phyloP scores from a whole-genome alignment of 1,284 basidiomycete genomes.

The Ustilago shanxiensis region DNA sequence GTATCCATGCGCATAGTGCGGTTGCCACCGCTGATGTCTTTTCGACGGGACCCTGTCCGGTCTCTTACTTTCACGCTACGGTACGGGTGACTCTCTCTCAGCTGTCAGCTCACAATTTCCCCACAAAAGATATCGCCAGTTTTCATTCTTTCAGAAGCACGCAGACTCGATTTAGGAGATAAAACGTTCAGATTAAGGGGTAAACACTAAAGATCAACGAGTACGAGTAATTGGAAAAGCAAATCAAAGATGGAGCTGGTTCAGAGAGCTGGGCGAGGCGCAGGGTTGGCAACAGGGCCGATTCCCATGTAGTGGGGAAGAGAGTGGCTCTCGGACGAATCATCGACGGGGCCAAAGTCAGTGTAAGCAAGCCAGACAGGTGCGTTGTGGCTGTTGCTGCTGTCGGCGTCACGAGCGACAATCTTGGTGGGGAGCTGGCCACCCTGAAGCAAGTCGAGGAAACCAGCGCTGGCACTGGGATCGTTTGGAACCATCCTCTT shows the following conservation, averaged over 20 bases:
- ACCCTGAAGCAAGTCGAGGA: not conserved
- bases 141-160: too few species aligned
- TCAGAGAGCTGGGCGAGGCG: slow-evolving; percentile 3
- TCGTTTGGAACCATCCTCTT: slow-evolving; percentile 10
- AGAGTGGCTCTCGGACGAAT: slow-evolving; percentile 5
- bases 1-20: not conserved
- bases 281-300: slow-evolving; percentile 11
- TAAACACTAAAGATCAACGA: not conserved
- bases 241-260: not conserved
- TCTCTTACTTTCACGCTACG: not conserved
- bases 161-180: too few species aligned
- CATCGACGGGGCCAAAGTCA: slow-evolving; percentile 14
- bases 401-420: slow-evolving; percentile 12
- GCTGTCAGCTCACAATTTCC: not conserved
- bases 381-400: not conserved
- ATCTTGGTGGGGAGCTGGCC: slow-evolving; percentile 17
- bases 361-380: slow-evolving; percentile 11
- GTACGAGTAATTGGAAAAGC: not conserved
- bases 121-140: too few species aligned
- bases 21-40: not conserved
- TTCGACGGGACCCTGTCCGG: not conserved
- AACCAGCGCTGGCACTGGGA: slow-evolving; percentile 2
- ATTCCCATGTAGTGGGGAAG: slow-evolving; percentile 24
- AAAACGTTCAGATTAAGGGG: not conserved
- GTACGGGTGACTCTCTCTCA: not conserved